Evolutionary conservation across 2,329 filamentous ascomycete genomes (phyloP), one percentile per base, ranked within the genome.

Genomic region (Esteya vermicola): DNA sequence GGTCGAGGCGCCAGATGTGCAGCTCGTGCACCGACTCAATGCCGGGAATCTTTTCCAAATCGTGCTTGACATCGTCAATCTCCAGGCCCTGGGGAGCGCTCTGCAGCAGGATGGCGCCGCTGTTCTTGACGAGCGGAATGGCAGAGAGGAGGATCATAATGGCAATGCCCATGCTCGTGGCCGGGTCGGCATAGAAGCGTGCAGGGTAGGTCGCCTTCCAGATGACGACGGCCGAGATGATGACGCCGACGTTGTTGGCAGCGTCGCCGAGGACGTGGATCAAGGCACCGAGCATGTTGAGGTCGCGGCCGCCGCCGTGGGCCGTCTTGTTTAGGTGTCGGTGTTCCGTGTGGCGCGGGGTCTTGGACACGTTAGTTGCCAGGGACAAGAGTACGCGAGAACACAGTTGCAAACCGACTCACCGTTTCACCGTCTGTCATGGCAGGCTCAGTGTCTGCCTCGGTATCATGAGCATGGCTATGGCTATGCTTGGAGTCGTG

Each of bases 191-290:
- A 48, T 85, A 86, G 60, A 70, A 83, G 26, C 78, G 65, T 4
- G 56, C 63, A 1, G 70, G 61, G 23, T 69, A 74, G 23, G 66
- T 53, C 0, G 69, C 63, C 42, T 76, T 62, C 81, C 79, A 85
- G 53, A 86, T 80, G 25, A 84, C 64, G 3, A 78, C 51, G 0
- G 78, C 79, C 1, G 80, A 71, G 27, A 78, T 61, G 36, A 85
- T 84, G 43, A 88, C 81, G 9, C 80, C 81, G 10, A 85, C 55
- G 49, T 88, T 88, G 59, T 85, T 86, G 46, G 81, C 64, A 6
- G 79, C 78, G 50, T 88, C 82, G 25, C 80, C 77, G 3, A 82
- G 51, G 21, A 86, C 70, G 50, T 88, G 82, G 13, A 83, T 57
- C 10, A 86, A 52, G 1, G 83, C 79, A 2, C 77, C 81, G 45